A percentile compares a stretch with the other conserved stretches of the same genome.
Conservation (phyloP, 345 rosid species). For the Garcia nutans region DNA sequence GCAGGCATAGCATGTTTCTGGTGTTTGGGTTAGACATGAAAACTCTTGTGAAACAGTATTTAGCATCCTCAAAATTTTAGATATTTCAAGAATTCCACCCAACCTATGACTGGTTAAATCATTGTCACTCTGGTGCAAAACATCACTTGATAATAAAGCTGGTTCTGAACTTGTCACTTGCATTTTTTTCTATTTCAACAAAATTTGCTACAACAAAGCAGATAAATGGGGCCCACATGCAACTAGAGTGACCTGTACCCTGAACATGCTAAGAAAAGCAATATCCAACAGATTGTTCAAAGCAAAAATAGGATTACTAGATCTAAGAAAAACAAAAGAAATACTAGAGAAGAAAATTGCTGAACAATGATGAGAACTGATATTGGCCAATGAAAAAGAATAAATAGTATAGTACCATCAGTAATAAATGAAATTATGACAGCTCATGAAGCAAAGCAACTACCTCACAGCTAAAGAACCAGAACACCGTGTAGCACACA, state of each 20-base stretch:
- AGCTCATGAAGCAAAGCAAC: conserved; percentile 23
- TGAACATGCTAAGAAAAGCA: background rate
- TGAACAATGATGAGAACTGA: background rate
- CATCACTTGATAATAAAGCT: background rate
- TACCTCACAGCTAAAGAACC: conserved; percentile 96
- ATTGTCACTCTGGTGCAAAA: background rate
- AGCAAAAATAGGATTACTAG: background rate
- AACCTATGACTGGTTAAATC: background rate
- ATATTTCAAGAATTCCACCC: background rate
- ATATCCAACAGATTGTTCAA: background rate
- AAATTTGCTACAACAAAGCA: background rate
- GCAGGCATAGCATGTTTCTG: background rate
- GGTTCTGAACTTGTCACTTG: background rate
- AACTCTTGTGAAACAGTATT: background rate
- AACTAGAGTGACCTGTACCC: background rate
- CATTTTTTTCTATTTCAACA: background rate
- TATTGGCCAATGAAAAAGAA: background rate
- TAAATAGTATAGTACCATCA: background rate
- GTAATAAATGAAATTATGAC: background rate
- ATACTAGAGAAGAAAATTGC: background rate
- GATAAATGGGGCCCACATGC: background rate
- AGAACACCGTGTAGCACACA: conserved; percentile 98
- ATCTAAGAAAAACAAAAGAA: background rate
- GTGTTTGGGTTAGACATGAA: background rate
- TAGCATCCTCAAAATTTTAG: background rate